phyloP scores from a whole-genome alignment of 306 rosid species.

The Ceratonia siliqua region DNA sequence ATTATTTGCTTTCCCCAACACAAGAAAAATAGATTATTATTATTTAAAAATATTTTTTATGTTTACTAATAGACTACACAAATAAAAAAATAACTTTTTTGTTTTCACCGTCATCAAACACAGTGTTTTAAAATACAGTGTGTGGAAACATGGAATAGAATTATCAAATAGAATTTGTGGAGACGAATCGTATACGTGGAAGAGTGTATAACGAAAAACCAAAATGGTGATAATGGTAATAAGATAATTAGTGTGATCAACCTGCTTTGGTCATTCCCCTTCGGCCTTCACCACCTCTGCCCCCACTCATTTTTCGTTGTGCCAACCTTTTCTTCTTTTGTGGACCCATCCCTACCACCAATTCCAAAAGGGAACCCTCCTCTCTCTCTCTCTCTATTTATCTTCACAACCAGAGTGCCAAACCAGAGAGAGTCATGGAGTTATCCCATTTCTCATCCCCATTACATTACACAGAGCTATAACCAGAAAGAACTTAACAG shows the following conservation, averaged over 20 bases:
- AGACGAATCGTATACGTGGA: conserved; percentile 20
- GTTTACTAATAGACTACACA: no score
- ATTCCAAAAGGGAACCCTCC: conserved; percentile 43
- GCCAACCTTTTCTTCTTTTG: conserved; percentile 38
- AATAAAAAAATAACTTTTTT: no score
- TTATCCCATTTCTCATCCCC: conserved; percentile 27
- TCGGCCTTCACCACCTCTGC: background rate
- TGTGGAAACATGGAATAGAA: no score
- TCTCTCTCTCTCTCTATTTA: conserved; percentile 32
- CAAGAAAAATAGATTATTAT: no score
- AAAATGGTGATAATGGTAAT: background rate
- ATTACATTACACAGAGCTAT: conserved; percentile 19
- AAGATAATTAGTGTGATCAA: conserved; percentile 21
- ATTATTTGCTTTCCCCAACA: no score
- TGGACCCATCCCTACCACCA: conserved; percentile 50
- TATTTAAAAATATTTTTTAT: no score
- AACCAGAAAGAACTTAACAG: conserved; percentile 13
- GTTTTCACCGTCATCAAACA: no score
- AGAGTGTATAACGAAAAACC: background rate
- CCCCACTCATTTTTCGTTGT: conserved; percentile 35
- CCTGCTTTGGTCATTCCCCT: background rate
- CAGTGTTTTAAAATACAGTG: no score
- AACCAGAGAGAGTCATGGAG: conserved; percentile 22
- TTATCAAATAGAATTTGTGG: background rate
- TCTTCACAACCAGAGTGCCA: conserved; percentile 29